Base-by-base conservation (phyloP, 352 stramenopile genomes). In the Peronospora destructor region DNA sequence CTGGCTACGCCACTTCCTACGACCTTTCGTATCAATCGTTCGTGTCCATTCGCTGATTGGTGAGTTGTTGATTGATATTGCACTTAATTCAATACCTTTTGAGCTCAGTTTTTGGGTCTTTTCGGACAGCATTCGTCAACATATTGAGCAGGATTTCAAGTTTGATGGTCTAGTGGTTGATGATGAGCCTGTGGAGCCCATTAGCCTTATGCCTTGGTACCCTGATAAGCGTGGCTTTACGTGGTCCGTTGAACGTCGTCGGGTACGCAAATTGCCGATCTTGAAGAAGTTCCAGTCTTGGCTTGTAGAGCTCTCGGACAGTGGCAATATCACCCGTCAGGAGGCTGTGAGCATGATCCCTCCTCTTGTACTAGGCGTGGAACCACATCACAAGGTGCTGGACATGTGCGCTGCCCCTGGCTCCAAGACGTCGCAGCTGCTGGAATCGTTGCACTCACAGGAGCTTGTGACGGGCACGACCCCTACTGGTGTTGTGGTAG, bases 331-430 rank as follows among this genome's bases (percentile, higher is more conserved):
- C 44, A 98, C 95, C 16, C 89, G 97, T 33, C 97, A 99, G 71
- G 97, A 99, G 61, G 83, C 97, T 4, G 97, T 98, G 47, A 98
- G 85, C 58, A 99, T 99, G 96, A 94, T 99, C 45, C 97, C 97
- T 14, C 96, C 97, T 16, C 84, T 99, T 38, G 89, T 99, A 35
- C 74, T 99, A 21, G 78, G 93, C 51, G 92, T 97, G 13, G 65
- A 98, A 59, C 83, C 87, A 19, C 73, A 97, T 60, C 89, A 98
- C 75, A 86, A 82, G 41, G 81, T 86, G 25, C 77, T 98, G n/a
- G 95, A 98, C 71, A 97, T 98, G 91, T 98, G 95, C 61, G 96
- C 97, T 3, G 96, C 97, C 9, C 97, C 97, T 8, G 97, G 97
- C 16, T 98, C 88, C 43, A 99, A 99, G 73, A 99, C 97, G 26